Evolutionary conservation across 176 grass and related monocot genomes (phyloP).

Genomic region (sorghum (Sorghum bicolor)): DNA sequence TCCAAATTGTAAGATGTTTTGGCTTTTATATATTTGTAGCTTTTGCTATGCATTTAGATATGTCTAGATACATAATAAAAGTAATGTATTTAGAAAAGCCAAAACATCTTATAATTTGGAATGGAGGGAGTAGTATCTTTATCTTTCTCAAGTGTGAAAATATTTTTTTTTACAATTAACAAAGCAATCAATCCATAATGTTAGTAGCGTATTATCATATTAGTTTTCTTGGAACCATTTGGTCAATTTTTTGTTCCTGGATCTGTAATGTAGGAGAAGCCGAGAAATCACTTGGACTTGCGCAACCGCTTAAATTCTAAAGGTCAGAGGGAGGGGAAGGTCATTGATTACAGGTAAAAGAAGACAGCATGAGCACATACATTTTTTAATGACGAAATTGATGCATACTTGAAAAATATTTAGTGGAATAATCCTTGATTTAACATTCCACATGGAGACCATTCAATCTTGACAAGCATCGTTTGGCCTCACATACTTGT

Average conservation of each 20-base stretch:
- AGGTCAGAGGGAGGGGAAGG: constrained; percentile 89
- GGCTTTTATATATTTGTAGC: too few relatives aligned
- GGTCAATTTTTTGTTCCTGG: background rate
- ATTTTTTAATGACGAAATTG: background rate
- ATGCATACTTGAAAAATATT: background rate
- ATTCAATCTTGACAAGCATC: background rate
- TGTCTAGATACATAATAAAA: too few relatives aligned
- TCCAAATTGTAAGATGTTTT: too few relatives aligned
- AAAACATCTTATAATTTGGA: too few relatives aligned
- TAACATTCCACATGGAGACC: background rate
- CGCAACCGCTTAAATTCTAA: constrained; percentile 87
- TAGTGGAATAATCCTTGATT: background rate
- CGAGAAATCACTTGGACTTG: constrained; percentile 92
- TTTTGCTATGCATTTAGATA: too few relatives aligned
- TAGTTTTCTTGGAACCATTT: background rate
- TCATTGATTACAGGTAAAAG: constrained; percentile 91
- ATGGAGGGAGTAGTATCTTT: too few relatives aligned
- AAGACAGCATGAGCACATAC: background rate
- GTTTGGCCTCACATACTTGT: background rate
- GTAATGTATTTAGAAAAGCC: too few relatives aligned
- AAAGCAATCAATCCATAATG: background rate
- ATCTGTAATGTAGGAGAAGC: constrained; percentile 75
- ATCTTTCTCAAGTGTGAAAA: background rate
- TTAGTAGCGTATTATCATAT: background rate
- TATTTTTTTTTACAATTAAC: background rate